A percentile compares a stretch with the other conserved stretches of the same genome.
These are phyloP conservation scores for Carex littledalei DNA, from an alignment of 176 grass and related monocot species.

Conservation along the genomic window DNA sequence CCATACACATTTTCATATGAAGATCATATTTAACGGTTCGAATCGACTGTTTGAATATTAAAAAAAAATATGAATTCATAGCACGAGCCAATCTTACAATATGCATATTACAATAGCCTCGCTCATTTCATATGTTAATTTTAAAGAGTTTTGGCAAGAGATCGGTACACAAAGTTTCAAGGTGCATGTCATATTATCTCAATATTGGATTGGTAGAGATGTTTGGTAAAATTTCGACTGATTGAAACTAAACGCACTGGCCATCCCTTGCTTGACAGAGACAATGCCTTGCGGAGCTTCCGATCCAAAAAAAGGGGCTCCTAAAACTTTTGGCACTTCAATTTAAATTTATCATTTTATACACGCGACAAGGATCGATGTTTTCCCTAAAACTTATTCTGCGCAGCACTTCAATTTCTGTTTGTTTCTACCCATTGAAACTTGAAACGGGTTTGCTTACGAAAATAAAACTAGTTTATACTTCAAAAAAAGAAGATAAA, in stretches of 20 bases:
- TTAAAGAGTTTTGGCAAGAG: not conserved
- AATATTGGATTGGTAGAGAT: too few species aligned
- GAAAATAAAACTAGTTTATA: too few species aligned
- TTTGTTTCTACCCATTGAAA: not conserved
- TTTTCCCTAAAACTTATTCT: not conserved
- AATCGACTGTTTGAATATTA: too few species aligned
- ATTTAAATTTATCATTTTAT: not conserved
- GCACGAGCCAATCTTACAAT: too few species aligned
- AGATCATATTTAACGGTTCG: too few species aligned
- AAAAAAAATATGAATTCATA: too few species aligned
- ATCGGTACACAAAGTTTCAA: not conserved
- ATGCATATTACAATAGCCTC: too few species aligned
- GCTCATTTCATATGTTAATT: not conserved
- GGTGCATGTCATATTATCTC: not conserved
- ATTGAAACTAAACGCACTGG: not conserved
- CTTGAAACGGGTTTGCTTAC: not conserved
- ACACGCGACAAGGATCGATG: constrained; percentile 1
- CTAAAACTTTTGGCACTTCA: not conserved
- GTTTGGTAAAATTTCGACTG: not conserved
- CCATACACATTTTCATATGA: too few species aligned
- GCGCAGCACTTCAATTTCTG: not conserved
- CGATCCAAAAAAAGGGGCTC: not conserved
- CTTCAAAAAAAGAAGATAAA: too few species aligned
- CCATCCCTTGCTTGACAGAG: not conserved
- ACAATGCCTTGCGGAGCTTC: not conserved